Evolutionary conservation across 176 grass and related monocot genomes (phyloP), one percentile per base, ranked within the genome.

Genomic region (Oryza officinalis): DNA sequence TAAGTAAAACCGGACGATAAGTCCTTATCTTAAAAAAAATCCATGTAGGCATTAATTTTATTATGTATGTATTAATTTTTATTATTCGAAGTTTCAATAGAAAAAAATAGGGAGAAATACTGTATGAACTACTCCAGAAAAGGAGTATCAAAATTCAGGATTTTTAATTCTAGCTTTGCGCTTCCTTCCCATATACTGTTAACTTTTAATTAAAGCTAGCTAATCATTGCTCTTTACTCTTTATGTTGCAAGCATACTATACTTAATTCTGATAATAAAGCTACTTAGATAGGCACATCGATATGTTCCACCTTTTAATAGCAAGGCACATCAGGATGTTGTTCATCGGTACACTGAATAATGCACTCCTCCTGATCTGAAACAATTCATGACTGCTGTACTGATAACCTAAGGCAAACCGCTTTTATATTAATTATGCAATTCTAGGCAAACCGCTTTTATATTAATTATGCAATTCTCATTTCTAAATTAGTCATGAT

Each of bases 191-290:
- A 43, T 72, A 81, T 38, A 65, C 7, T 37, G 41, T 74, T 32
- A 28, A 81, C 71, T 59, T 76, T 82, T 76, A 61, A 26, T 63
- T 46, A 81, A 81, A 87, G 85, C 27, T 76, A 69, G 71, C 20
- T 81, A 69, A 87, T 81, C 63, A 81, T 76, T 81, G 66, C 6
- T 14, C 8, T 68, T 41, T 81, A 44, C 45, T 74, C 77, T 59
- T 32, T 67, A 80, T 47, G 26, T 33, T 79, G 10, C 69, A 57
- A 50, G 47, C 33, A 35, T 9, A 60, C 31, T 54, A 67, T 54
- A 67, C 44, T 67, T 44, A 74, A 32, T 61, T 44, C 13, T 81
- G 27, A 87, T 76, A 60, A 22, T 44, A 76, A 81, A 81, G 78
- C 85, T 76, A 81, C 35, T 47, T 45, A 27, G 45, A 86, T 76